A percentile compares a stretch with the other conserved stretches of the same genome.
These are phyloP conservation scores for Phaeomoniella chlamydospora DNA, from an alignment of 2,329 filamentous ascomycete species.

Conservation along the genomic window DNA sequence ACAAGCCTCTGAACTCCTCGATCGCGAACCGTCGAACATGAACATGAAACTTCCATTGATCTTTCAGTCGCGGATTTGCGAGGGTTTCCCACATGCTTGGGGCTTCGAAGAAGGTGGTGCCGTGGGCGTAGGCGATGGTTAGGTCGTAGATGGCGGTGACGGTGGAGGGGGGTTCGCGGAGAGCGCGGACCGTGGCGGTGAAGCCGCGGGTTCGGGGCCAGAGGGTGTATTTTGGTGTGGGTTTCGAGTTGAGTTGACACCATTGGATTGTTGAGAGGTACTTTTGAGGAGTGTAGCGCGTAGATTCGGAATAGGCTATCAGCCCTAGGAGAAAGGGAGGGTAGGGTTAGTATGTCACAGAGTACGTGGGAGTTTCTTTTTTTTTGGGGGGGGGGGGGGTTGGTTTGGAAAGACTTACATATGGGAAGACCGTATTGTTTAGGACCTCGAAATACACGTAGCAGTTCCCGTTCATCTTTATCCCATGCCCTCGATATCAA, in stretches of 20 bases:
- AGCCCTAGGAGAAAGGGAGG: slow-evolving; percentile 32
- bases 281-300: slow-evolving; percentile 41
- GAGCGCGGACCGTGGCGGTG: slow-evolving; percentile 26
- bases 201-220: slow-evolving; percentile 49
- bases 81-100: slow-evolving; percentile 41
- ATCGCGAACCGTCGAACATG: slow-evolving; percentile 34
- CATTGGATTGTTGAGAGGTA: slow-evolving; percentile 34
- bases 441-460: slow-evolving; percentile 42
- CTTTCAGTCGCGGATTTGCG: slow-evolving; percentile 24
- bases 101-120: slow-evolving; percentile 27
- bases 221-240: slow-evolving; percentile 41
- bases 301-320: slow-evolving; percentile 51
- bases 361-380: no score
- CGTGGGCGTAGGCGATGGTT: slow-evolving; percentile 37
- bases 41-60: slow-evolving; percentile 29
- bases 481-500: slow-evolving; percentile 47
- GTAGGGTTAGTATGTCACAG: background rate
- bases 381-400: no score
- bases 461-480: slow-evolving; percentile 40
- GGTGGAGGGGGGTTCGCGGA: slow-evolving; percentile 10
- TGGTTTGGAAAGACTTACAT: slow-evolving; percentile 36
- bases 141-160: slow-evolving; percentile 42
- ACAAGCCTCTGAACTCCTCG: slow-evolving; percentile 29
- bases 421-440: slow-evolving; percentile 38
- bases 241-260: slow-evolving; percentile 35